Evolutionary conservation across 2,329 filamentous ascomycete genomes (phyloP), one percentile per base, ranked within the genome.

Genomic region (Diaporthe batatas): DNA sequence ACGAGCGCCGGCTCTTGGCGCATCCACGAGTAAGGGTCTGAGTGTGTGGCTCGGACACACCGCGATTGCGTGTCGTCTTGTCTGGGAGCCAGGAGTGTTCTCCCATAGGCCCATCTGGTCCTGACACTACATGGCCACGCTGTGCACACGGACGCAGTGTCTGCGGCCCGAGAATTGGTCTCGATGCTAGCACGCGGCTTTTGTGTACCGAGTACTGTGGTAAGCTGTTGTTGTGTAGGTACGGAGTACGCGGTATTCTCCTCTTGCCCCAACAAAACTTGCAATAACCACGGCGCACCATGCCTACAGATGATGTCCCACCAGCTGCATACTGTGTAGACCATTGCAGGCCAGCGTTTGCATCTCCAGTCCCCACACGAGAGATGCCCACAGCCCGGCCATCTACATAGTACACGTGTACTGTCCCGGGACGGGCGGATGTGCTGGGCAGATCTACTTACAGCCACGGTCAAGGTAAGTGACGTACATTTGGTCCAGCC

Each of bases 111-210:
- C 55, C 34, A 21, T 29, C 12, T 58, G 34, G 16, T 23, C 54
- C 36, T 25, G 36, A 59, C n/a, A 47, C 58, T 42, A 34, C 44
- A 29, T 18, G 39, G n/a, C 42, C 21, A 51, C 18, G 62, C 62
- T 25, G 44, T 49, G 47, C 59, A 65, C 59, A 49, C 42, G 42
- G 42, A 65, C 44, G 34, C 62, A 51, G 62, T 29, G 51, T 49
- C 44, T 65, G 62, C 62, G 62, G 62, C 62, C 62, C 62, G 62
- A 14, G 62, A 51, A 65, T 36, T 65, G 62, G 29, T 36, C 44
- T 51, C n/a, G 44, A 36, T 65, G 5, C 44, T 51, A 51, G 62
- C 18, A 51, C 29, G 62, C 59, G 39, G 39, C 39, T 18, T 42
- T 18, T 42, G 39, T 42, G 39, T 6, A 6, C 12, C 36, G 5